These are phyloP conservation scores for Elasticomyces elasticus DNA, from an alignment of 495 filamentous ascomycete species.

Conservation along the genomic window DNA sequence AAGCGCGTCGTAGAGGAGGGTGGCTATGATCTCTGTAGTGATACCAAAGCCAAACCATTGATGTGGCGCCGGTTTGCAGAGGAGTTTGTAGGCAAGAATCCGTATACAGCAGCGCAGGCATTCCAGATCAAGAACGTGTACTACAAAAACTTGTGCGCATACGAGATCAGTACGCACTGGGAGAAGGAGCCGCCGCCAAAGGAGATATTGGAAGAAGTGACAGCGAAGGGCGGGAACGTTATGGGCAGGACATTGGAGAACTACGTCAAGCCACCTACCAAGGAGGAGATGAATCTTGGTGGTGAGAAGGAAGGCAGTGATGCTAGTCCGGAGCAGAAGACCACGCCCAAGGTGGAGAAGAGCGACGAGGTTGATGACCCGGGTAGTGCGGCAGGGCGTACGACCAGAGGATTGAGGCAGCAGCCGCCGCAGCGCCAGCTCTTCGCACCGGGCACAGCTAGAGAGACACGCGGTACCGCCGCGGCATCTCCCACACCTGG, in stretches of 20 bases:
- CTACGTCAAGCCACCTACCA: conserved; percentile 39
- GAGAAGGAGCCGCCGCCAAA: conserved; percentile 67
- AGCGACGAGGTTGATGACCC: conserved; percentile 50
- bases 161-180: conserved; percentile 64
- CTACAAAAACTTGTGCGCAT: conserved; percentile 72
- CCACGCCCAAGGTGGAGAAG: conserved; percentile 56
- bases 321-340: conserved; percentile 47
- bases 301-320: conserved; percentile 33
- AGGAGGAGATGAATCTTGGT: conserved; percentile 29
- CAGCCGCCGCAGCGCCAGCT: conserved; percentile 67
- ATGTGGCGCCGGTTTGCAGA: conserved; percentile 65
- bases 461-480: conserved; percentile 47
- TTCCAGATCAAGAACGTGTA: conserved; percentile 72
- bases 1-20: conserved; percentile 58
- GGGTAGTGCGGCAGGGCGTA: conserved; percentile 47
- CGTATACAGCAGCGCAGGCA: conserved; percentile 59
- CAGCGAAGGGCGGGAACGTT: conserved; percentile 64
- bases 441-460: conserved; percentile 62
- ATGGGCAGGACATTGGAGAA: conserved; percentile 70
- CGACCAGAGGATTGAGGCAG: conserved; percentile 61
- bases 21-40: conserved; percentile 64
- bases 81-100: conserved; percentile 50
- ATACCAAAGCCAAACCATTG: conserved; percentile 59
- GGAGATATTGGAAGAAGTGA: conserved; percentile 67
- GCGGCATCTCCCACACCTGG: conserved; percentile 36